These are phyloP conservation scores for Zygotorulaspora chibaensis DNA, from an alignment of 805 yeast species.

Conservation along the genomic window DNA sequence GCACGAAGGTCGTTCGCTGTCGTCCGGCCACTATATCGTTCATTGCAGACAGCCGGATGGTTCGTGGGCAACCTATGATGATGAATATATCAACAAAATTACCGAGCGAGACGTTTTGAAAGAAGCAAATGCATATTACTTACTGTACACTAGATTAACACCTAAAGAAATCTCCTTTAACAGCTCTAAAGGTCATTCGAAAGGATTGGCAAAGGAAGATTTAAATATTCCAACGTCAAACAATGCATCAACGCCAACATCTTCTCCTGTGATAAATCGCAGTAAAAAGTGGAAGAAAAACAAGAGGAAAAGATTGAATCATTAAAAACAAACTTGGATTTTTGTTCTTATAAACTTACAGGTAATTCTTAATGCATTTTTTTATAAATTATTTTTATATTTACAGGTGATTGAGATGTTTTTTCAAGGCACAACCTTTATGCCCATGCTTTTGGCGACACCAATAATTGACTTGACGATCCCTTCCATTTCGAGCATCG, in stretches of 20 bases:
- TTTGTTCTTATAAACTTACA: not conserved
- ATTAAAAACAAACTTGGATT: conserved; percentile 6
- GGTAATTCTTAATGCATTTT: not conserved
- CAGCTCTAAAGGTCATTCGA: not conserved
- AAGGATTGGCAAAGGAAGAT: conserved; percentile 9
- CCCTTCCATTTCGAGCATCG: conserved; percentile 61
- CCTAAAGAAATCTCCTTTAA: conserved; percentile 41
- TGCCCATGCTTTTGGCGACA: conserved; percentile 87
- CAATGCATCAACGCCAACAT: conserved; percentile 11
- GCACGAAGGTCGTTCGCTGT: conserved; percentile 89
- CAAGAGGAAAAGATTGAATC: conserved; percentile 29
- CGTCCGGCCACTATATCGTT: conserved; percentile 90
- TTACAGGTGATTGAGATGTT: conserved; percentile 1
- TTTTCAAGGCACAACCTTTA: conserved; percentile 62
- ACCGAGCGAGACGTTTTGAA: conserved; percentile 68
- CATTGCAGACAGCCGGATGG: conserved; percentile 91
- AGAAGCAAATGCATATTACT: conserved; percentile 87
- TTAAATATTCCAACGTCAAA: conserved; percentile 18
- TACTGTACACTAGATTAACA: conserved; percentile 75
- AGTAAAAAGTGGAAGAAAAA: conserved; percentile 29
- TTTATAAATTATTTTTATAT: conserved; percentile 1
- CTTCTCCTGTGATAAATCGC: conserved; percentile 14
- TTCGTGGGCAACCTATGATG: conserved; percentile 91
- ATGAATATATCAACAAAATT: conserved; percentile 75
- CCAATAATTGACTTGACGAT: conserved; percentile 80